A percentile compares a stretch with the other conserved stretches of the same genome.
Evolutionary conservation across 345 rosid genomes (phyloP).

Genomic region (Dovyalis caffra): DNA sequence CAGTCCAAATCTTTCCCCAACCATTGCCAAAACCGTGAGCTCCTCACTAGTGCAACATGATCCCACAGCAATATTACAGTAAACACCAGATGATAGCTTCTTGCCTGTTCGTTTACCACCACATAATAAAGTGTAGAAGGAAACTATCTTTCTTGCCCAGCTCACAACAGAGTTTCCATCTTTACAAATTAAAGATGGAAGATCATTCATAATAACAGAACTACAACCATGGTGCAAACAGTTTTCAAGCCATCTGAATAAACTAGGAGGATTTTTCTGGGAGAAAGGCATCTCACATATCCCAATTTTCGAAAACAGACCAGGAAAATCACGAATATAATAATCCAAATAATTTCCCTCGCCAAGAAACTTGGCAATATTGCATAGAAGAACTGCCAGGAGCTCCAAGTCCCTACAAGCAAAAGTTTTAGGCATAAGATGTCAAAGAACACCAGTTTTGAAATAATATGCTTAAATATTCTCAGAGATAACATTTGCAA

Average conservation of each 20-base stretch:
- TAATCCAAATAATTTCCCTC: constrained; percentile 74
- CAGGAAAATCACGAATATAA: constrained; percentile 89
- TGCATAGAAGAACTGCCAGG: constrained; percentile 64
- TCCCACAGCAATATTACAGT: constrained; percentile 75
- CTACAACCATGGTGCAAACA: constrained; percentile 67
- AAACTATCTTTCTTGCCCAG: constrained; percentile 80
- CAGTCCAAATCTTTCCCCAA: constrained; percentile 91
- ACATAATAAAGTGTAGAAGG: constrained; percentile 75
- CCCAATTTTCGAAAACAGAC: constrained; percentile 46
- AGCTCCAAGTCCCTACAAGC: constrained; percentile 75
- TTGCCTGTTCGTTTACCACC: constrained; percentile 68
- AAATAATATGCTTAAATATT: too few relatives aligned
- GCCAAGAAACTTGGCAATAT: constrained; percentile 69
- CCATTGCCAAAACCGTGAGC: constrained; percentile 87
- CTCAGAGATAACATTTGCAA: too few relatives aligned
- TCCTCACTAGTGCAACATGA: constrained; percentile 73
- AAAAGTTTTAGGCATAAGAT: neutral
- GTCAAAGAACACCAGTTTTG: neutral
- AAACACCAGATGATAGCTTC: constrained; percentile 71
- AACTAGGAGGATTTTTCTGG: constrained; percentile 62
- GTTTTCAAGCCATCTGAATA: constrained; percentile 85
- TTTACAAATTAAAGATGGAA: constrained; percentile 66
- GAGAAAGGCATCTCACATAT: constrained; percentile 32
- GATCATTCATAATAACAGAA: constrained; percentile 53
- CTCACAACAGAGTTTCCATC: constrained; percentile 69